phyloP scores from a whole-genome alignment of 2,329 filamentous ascomycete genomes.

The Coleophoma crateriformis region DNA sequence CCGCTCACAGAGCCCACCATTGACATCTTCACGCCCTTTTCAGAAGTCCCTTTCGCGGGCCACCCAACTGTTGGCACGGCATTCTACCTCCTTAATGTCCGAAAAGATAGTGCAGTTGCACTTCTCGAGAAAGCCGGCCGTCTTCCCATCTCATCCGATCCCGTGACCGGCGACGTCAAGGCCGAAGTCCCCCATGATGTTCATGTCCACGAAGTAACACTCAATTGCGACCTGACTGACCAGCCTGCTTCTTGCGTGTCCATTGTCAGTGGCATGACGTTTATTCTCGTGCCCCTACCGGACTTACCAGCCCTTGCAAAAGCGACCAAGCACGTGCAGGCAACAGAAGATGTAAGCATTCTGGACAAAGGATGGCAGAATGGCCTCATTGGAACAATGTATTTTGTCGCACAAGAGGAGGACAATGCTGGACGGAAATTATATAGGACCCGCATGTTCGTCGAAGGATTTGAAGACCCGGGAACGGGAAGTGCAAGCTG shows the following conservation, averaged over 20 bases:
- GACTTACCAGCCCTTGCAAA: conserved; percentile 43
- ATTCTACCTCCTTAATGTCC: conserved; percentile 33
- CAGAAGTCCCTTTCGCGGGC: conserved; percentile 56
- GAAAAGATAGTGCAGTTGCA: conserved; percentile 15
- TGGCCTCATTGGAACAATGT: conserved; percentile 16
- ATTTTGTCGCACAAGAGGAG: conserved; percentile 21
- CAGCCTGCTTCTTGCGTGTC: conserved; percentile 44
- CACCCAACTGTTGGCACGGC: conserved; percentile 56
- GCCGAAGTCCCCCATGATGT: conserved; percentile 64
- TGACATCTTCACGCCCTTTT: conserved; percentile 51
- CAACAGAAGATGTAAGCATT: conserved; percentile 7
- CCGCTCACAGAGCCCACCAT: conserved; percentile 34
- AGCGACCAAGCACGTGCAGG: conserved; percentile 25
- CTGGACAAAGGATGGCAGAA: conserved; percentile 21
- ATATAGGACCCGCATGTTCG: conserved; percentile 53
- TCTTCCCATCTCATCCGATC: conserved; percentile 37
- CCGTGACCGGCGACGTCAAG: conserved; percentile 41
- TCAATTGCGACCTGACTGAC: conserved; percentile 26
- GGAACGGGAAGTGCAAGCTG: conserved; percentile 59
- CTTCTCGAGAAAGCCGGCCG: conserved; percentile 52
- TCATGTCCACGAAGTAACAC: conserved; percentile 44
- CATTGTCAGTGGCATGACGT: conserved; percentile 71
- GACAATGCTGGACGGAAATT: conserved; percentile 19
- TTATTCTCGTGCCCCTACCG: conserved; percentile 58
- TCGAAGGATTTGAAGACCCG: conserved; percentile 45